phyloP scores from a whole-genome alignment of 148 eudicot species.

The Rhododendron ovatum region DNA sequence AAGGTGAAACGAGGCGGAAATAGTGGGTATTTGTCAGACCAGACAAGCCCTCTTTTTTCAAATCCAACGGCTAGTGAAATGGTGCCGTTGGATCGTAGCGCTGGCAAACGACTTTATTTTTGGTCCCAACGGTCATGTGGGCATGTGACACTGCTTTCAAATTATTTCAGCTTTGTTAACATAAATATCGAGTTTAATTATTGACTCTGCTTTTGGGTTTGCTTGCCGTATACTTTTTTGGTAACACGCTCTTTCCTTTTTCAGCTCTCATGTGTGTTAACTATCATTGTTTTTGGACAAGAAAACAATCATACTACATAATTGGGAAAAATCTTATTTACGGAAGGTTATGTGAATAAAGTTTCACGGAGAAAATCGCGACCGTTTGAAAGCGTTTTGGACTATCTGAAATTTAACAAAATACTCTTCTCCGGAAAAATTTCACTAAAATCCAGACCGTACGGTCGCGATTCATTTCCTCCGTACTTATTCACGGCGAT shows the following conservation, averaged over 20 bases:
- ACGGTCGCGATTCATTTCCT: too few species aligned
- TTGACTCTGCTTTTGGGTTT: not conserved
- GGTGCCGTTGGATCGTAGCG: slow-evolving; percentile 41
- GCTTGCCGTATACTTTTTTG: not conserved
- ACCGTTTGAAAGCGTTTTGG: too few species aligned
- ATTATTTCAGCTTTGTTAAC: slow-evolving; percentile 4
- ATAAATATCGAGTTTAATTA: not conserved
- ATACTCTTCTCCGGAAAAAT: too few species aligned
- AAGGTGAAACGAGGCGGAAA: slow-evolving; percentile 13
- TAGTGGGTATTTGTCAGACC: slow-evolving; percentile 33
- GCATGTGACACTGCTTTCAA: slow-evolving; percentile 32
- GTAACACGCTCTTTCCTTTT: slow-evolving; percentile 2
- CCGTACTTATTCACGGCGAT: too few species aligned
- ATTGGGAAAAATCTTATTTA: too few species aligned
- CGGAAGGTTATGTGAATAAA: too few species aligned
- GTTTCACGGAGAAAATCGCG: too few species aligned
- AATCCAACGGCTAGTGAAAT: slow-evolving; percentile 64
- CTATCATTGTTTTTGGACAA: not conserved
- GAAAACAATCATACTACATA: not conserved
- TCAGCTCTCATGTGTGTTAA: not conserved
- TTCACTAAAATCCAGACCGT: too few species aligned
- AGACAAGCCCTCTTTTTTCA: slow-evolving; percentile 22
- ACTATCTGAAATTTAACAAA: too few species aligned
- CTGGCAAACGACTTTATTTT: slow-evolving; percentile 3
- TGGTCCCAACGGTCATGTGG: slow-evolving; percentile 33